These are phyloP conservation scores for Colletotrichum siamense DNA, from an alignment of 2,329 filamentous ascomycete species.

Conservation along the genomic window DNA sequence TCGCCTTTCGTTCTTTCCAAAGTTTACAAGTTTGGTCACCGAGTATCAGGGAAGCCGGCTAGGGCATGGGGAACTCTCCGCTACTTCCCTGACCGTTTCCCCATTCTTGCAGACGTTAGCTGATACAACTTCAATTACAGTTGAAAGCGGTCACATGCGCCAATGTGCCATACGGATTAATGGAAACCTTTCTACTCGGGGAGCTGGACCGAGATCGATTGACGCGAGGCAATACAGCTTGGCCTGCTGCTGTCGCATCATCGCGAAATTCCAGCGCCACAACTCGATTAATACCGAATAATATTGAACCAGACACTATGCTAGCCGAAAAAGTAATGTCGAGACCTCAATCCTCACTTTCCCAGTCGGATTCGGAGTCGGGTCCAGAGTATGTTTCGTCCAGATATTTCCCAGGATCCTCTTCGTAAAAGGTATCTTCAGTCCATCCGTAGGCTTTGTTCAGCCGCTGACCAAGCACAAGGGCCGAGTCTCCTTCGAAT, in stretches of 20 bases:
- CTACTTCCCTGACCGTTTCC: fast-evolving
- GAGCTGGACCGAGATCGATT: fast-evolving
- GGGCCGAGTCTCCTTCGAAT: constrained; percentile 37
- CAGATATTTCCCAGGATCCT: neutral
- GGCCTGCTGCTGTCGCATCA: fast-evolving
- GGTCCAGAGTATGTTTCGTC: neutral
- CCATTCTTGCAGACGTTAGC: neutral
- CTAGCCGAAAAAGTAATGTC: fast-evolving
- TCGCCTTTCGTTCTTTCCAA: neutral
- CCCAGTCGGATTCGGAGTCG: neutral
- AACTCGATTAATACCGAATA: neutral
- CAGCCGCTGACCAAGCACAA: constrained; percentile 34
- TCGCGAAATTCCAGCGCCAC: fast-evolving
- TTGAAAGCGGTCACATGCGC: too few relatives aligned
- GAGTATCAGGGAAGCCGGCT: neutral
- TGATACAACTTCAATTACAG: neutral
- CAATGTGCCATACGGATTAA: neutral
- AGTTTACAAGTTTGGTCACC: neutral
- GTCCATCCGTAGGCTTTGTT: constrained; percentile 41
- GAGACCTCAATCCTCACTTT: neutral
- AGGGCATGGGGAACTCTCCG: neutral
- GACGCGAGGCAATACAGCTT: neutral
- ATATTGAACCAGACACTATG: neutral
- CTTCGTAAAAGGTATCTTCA: constrained; percentile 32
- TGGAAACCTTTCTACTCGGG: fast-evolving